Evolutionary conservation across 2,329 filamentous ascomycete genomes (phyloP), one percentile per base, ranked within the genome.

Genomic region (Penicillium sclerotigenum): DNA sequence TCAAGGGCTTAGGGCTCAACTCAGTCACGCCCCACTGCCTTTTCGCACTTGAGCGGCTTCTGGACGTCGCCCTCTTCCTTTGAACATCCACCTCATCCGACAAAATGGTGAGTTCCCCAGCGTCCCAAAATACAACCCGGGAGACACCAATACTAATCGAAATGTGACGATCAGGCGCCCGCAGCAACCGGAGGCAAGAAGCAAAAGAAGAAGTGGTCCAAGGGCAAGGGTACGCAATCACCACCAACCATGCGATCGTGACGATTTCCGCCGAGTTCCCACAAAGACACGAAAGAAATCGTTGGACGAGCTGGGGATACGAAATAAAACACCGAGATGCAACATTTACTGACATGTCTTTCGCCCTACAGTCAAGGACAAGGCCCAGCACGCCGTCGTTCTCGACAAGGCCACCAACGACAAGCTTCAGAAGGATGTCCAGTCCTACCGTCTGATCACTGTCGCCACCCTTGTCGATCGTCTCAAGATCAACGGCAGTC

Each of bases 341-440:
- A 57, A 45, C 26, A 37, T 45, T 38, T 42, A 31, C 48, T 51
- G 56, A 72, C 65, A 59, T 54, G 40, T 54, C 59, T 62, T 59
- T 61, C 63, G 58, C 37, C 54, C 26, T 65, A 83, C 79, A 91
- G 94, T 99, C 85, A 99, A 99, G 94, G 94, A 99, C 87, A 99
- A 99, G 92, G 93, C 94, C 82, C 89, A 97, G 81, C 94, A 99
- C 87, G 90, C 77, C 80, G 94, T 99, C 81, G 85, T 97, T 77
- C 91, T 99, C 82, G 94, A 99, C 86, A 99, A 99, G 88, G 77
- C 84, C 81, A 96, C 89, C 77, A 89, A 89, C 70, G 94, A 99
- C 83, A 96, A 95, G 86, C 91, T 99, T 80, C 89, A 96, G 86
- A 99, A 99, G 86, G 94, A 99, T 87, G 95, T 99, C 74, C 94